phyloP scores from a whole-genome alignment of 805 yeast species.

The Myxozyma monticola region DNA sequence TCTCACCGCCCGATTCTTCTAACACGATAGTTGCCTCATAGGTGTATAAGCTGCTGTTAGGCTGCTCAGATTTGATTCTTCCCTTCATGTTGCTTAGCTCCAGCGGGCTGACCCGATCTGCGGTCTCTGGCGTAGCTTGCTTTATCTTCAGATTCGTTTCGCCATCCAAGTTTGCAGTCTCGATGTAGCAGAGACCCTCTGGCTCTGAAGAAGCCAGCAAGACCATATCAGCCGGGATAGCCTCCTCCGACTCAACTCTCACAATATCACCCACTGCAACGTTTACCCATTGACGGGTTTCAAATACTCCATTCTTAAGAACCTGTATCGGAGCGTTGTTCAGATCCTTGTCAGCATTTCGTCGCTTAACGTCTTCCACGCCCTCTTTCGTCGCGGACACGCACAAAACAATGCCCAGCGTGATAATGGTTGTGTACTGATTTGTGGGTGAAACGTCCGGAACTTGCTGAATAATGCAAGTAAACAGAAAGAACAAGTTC shows the following conservation, averaged over 20 bases:
- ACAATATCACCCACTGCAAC: slow-evolving; percentile 91
- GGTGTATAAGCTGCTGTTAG: slow-evolving; percentile 90
- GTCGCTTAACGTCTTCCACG: slow-evolving; percentile 86
- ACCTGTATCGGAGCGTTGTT: slow-evolving; percentile 76
- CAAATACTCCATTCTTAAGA: slow-evolving; percentile 65
- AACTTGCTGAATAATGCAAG: slow-evolving; percentile 93
- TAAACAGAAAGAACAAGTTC: slow-evolving; percentile 86
- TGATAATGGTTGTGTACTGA: slow-evolving; percentile 91
- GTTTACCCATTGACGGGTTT: slow-evolving; percentile 74
- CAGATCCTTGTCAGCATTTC: slow-evolving; percentile 82
- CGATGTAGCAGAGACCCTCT: slow-evolving; percentile 95
- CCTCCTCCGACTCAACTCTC: slow-evolving; percentile 78
- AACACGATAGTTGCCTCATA: slow-evolving; percentile 83
- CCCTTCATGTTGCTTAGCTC: slow-evolving; percentile 58
- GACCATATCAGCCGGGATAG: slow-evolving; percentile 90
- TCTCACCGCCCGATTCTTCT: slow-evolving; percentile 36
- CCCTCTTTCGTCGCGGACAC: slow-evolving; percentile 93
- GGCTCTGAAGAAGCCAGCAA: slow-evolving; percentile 92
- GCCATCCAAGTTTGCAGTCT: slow-evolving; percentile 96
- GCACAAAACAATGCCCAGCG: slow-evolving; percentile 75
- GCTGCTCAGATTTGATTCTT: slow-evolving; percentile 77
- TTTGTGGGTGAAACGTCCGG: slow-evolving; percentile 97
- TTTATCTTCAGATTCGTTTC: slow-evolving; percentile 96
- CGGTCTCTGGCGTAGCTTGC: slow-evolving; percentile 80
- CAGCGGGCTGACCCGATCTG: slow-evolving; percentile 64